Base-by-base conservation (phyloP, 2,329 filamentous ascomycete genomes). In the Zymoseptoria brevis region DNA sequence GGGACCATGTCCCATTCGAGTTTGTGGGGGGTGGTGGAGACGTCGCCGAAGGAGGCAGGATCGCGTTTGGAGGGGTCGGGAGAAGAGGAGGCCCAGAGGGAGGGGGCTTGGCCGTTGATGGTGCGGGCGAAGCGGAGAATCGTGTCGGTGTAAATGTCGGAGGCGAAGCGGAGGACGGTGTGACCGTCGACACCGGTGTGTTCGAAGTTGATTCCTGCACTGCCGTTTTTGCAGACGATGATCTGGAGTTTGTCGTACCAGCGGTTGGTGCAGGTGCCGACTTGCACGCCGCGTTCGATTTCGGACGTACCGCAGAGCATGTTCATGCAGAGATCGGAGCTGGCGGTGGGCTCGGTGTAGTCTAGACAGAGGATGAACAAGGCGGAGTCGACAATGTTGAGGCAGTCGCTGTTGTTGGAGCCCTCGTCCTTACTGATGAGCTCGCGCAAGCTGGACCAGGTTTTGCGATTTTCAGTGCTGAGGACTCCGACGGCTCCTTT, bases 231-330 rank as follows among this genome's bases (percentile, higher is more conserved):
- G 81, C 94, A 97, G 55, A 99, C 94, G 57, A 99, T 97, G 63
- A 99, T 96, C 72, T 99, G 94, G 53, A 99, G 81, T 78, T 99
- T 99, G 77, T 99, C 94, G 71, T 99, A 99, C 94, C 94, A 99
- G 62, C 94, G 83, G 75, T 99, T 99, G 13, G 93, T 96, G 76
- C 94, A 99, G 1, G 94, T 97, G 29, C 94, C 94, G 51, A 96
- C 91, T 75, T 99, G 94, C 1, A 99, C 89, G 4, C 94, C 94
- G 71, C 88, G 89, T 69, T 96, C 89, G 11, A 97, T 87, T 70
- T 94, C 87, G 67, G 88, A 96, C 0, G 91, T 96, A 51, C 94
- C 94, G 70, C 94, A 97, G 11, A 99, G 87, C 93, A 99, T 97
- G 74, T 97, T 99, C 72, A 90, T 91, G 74, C 92, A 96, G n/a